These are phyloP conservation scores for Colletotrichum chlorophyti DNA, from an alignment of 2,329 filamentous ascomycete genomes.

Conservation along the genomic window DNA sequence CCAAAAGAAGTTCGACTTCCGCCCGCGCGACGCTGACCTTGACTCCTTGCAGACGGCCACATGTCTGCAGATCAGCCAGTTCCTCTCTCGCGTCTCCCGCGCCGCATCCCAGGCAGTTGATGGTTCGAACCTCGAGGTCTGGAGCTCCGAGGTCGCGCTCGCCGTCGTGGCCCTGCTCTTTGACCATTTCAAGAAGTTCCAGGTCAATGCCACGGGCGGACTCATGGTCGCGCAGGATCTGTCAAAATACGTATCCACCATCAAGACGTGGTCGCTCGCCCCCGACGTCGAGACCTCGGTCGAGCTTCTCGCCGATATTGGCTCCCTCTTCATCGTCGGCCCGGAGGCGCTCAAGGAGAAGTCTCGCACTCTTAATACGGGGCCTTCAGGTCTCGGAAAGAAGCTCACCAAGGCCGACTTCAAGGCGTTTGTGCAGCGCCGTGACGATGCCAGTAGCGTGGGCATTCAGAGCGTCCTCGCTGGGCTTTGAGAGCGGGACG, in stretches of 20 bases:
- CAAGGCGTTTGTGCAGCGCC: constrained; percentile 81
- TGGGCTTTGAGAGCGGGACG: constrained; percentile 50
- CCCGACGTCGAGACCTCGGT: constrained; percentile 73
- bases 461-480: constrained; percentile 86
- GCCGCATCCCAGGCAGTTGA: constrained; percentile 76
- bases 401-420: constrained; percentile 74
- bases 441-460: constrained; percentile 82
- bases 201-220: constrained; percentile 90
- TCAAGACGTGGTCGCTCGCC: constrained; percentile 81
- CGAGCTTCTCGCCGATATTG: constrained; percentile 91
- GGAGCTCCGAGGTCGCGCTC: constrained; percentile 84
- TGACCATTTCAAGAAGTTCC: constrained; percentile 93
- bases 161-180: constrained; percentile 81
- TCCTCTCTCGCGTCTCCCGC: constrained; percentile 74
- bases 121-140: constrained; percentile 81
- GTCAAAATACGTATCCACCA: constrained; percentile 86
- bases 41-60: constrained; percentile 87
- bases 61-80: constrained; percentile 81
- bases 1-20: constrained; percentile 90
- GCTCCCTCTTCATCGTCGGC: constrained; percentile 93
- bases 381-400: constrained; percentile 50
- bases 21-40: constrained; percentile 81
- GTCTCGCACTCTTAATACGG: constrained; percentile 62
- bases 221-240: constrained; percentile 97
- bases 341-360: constrained; percentile 78